Evolutionary conservation across 2,329 filamentous ascomycete species (phyloP).

Genomic region (Aspergillus thermomutatus): DNA sequence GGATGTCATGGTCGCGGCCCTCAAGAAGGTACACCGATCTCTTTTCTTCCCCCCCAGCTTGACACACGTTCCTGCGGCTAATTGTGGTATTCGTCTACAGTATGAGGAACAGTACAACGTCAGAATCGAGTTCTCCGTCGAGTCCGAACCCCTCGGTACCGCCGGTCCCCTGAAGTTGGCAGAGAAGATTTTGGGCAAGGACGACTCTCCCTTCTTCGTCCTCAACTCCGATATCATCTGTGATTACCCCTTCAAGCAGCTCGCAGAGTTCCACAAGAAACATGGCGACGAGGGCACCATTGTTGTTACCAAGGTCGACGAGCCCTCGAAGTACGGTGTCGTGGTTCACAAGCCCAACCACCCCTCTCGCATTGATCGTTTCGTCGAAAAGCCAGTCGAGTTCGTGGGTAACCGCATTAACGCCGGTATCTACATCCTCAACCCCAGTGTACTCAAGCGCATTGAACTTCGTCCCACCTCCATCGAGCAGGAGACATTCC

Average conservation of each 20-base stretch:
- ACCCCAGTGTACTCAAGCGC: constrained; percentile 82
- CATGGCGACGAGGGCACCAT: constrained; percentile 97
- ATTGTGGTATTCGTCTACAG: constrained; percentile 39
- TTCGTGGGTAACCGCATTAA: constrained; percentile 99
- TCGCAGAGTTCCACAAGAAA: constrained; percentile 84
- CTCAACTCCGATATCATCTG: constrained; percentile 98
- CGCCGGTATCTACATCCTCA: constrained; percentile 96
- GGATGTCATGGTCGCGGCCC: constrained; percentile 91
- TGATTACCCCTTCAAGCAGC: constrained; percentile 90
- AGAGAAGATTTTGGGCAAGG: constrained; percentile 86
- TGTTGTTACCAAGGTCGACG: constrained; percentile 97
- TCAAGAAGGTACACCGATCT: constrained; percentile 70
- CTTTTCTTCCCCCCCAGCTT: background rate
- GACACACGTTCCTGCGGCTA: background rate
- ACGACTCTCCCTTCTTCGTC: constrained; percentile 94
- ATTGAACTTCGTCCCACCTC: constrained; percentile 96
- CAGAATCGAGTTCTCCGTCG: constrained; percentile 95
- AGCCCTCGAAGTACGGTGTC: constrained; percentile 98
- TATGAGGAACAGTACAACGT: constrained; percentile 91
- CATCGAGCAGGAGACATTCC: constrained; percentile 99
- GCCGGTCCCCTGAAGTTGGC: constrained; percentile 94
- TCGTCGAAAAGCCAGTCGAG: constrained; percentile 98
- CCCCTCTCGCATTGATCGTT: constrained; percentile 89
- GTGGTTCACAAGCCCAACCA: constrained; percentile 95
- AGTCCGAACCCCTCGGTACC: constrained; percentile 91